Evolutionary conservation across 129 eudicot species (phyloP).

Genomic region (Heracleum sosnowskyi): DNA sequence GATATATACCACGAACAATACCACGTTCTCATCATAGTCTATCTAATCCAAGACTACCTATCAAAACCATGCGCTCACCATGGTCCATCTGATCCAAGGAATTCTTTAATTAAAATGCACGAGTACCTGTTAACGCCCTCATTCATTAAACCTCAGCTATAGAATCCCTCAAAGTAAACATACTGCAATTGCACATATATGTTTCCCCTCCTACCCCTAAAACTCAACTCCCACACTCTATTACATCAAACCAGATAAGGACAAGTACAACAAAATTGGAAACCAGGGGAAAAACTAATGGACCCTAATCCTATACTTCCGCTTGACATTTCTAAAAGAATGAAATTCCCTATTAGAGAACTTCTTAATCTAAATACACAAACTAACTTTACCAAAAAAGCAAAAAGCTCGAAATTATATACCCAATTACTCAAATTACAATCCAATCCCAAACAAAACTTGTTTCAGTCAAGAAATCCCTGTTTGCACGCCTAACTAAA

Average conservation of each 20-base stretch:
- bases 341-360: neutral
- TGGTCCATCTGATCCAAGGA: neutral
- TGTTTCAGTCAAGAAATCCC: neutral
- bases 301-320: slow-evolving; percentile 13
- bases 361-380: slow-evolving; percentile 17
- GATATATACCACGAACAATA: neutral
- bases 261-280: slow-evolving; percentile 15
- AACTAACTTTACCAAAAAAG: neutral
- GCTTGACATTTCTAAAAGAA: neutral
- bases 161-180: slow-evolving; percentile 3
- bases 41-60: neutral
- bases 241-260: slow-evolving; percentile 19
- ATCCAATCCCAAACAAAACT: slow-evolving; percentile 11
- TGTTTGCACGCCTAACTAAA: slow-evolving; percentile 12
- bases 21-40: neutral
- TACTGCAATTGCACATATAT: slow-evolving; percentile 15
- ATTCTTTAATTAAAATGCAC: slow-evolving; percentile 1
- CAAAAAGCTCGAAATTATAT: slow-evolving; percentile 6
- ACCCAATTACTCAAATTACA: slow-evolving; percentile 22
- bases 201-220: slow-evolving; percentile 25
- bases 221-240: slow-evolving; percentile 11
- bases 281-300: neutral
- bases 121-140: neutral
- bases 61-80: neutral
- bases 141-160: neutral